A percentile compares a stretch with the other conserved stretches of the same genome.
These are phyloP conservation scores for Pythium angustatum DNA, from an alignment of 352 stramenopile species.

Conservation along the genomic window DNA sequence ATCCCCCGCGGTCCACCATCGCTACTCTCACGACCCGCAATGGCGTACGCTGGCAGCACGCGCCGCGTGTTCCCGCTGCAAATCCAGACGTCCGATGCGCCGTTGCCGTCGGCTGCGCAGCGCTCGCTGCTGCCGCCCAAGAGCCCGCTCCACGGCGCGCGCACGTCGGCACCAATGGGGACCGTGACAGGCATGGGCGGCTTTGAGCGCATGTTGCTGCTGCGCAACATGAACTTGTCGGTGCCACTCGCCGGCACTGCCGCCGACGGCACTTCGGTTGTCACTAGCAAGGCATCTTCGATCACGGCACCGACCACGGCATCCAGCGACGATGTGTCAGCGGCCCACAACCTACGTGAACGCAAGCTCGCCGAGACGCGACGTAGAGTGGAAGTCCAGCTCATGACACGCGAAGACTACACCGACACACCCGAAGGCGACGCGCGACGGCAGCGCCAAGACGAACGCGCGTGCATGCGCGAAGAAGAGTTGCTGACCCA, in stretches of 20 bases:
- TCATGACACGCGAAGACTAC: constrained; percentile 71
- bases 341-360: constrained; percentile 64
- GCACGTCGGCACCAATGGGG: not conserved
- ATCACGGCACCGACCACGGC: too few relatives aligned
- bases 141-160: constrained; percentile 40
- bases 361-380: constrained; percentile 52
- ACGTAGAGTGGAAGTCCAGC: constrained; percentile 41
- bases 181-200: constrained; percentile 14
- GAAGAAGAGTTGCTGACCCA: constrained; percentile 59
- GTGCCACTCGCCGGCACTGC: constrained; percentile 14
- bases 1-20: too few relatives aligned
- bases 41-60: constrained; percentile 18
- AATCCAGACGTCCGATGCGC: constrained; percentile 31
- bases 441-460: constrained; percentile 46
- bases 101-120: constrained; percentile 12
- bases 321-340: constrained; percentile 41
- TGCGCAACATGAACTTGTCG: constrained; percentile 56
- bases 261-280: not conserved
- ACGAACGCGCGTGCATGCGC: constrained; percentile 53
- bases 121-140: constrained; percentile 45
- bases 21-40: too few relatives aligned
- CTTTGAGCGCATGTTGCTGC: constrained; percentile 50
- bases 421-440: constrained; percentile 50
- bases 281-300: too few relatives aligned
- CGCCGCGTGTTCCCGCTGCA: constrained; percentile 48